Conservation (phyloP, 495 filamentous ascomycete species). For the Chaetomium tenue region DNA sequence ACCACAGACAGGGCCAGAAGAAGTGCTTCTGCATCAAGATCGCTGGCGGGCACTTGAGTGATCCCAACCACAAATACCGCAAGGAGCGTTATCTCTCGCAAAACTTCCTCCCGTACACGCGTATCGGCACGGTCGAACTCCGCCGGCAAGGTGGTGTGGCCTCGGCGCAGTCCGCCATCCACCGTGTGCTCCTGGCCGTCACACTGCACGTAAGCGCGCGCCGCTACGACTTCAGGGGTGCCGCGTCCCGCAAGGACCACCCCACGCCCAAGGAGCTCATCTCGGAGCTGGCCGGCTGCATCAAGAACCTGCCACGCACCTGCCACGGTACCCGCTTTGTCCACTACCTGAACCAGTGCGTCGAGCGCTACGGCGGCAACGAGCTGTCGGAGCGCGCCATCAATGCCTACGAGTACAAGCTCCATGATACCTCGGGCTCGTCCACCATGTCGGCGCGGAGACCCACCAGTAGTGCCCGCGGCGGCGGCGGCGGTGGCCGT, state of each 20-base stretch:
- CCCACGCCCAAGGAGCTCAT: background rate
- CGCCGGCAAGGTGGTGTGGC: slow-evolving; percentile 4
- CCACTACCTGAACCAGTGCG: background rate
- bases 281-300: background rate
- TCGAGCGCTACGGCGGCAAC: background rate
- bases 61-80: slow-evolving; percentile 3
- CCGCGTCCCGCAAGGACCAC: background rate
- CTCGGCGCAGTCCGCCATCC: slow-evolving; percentile 5
- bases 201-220: background rate
- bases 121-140: background rate
- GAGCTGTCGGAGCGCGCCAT: background rate
- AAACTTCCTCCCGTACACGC: background rate
- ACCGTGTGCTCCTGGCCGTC: background rate
- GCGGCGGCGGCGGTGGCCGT: too few relatives aligned
- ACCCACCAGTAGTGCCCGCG: too few relatives aligned
- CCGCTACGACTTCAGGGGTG: background rate
- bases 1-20: background rate
- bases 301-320: background rate
- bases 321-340: slow-evolving; percentile 1
- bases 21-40: background rate
- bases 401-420: background rate
- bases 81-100: background rate
- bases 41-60: background rate
- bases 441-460: background rate
- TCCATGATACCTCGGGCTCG: background rate